These are phyloP conservation scores for Biscutella auriculata DNA, from an alignment of 441 rosid genomes.

Conservation along the genomic window DNA sequence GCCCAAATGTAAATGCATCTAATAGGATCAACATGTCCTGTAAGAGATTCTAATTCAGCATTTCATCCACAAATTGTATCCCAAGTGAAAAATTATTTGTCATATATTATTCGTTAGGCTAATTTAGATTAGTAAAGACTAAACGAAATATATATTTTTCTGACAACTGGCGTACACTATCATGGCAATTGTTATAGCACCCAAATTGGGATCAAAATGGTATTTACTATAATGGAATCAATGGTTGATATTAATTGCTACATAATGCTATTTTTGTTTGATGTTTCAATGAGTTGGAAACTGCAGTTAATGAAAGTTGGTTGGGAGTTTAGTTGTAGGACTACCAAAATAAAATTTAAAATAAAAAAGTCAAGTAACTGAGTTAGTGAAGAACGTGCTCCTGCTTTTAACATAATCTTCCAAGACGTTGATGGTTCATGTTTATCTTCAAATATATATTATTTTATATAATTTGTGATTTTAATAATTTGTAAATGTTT, in stretches of 20 bases:
- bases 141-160: not conserved
- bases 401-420: slow-evolving; percentile 5
- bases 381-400: slow-evolving; percentile 24
- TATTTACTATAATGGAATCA: slow-evolving; percentile 5
- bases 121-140: not conserved
- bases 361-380: slow-evolving; percentile 9
- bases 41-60: not conserved
- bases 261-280: not conserved
- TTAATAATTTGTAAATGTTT: not conserved
- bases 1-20: not conserved
- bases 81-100: not conserved
- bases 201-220: slow-evolving; percentile 6
- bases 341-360: too few species aligned
- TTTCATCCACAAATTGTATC: not conserved
- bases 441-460: not conserved
- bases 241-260: not conserved
- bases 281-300: not conserved
- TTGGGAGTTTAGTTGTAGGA: slow-evolving; percentile 20
- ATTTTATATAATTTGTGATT: not conserved
- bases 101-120: too few species aligned
- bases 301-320: slow-evolving; percentile 15
- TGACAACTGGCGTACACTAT: slow-evolving; percentile 3
- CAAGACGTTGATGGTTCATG: slow-evolving; percentile 17
- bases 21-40: not conserved
- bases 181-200: slow-evolving; percentile 1